Conservation (phyloP, 345 rosid genomes). For the Salix dunnii region DNA sequence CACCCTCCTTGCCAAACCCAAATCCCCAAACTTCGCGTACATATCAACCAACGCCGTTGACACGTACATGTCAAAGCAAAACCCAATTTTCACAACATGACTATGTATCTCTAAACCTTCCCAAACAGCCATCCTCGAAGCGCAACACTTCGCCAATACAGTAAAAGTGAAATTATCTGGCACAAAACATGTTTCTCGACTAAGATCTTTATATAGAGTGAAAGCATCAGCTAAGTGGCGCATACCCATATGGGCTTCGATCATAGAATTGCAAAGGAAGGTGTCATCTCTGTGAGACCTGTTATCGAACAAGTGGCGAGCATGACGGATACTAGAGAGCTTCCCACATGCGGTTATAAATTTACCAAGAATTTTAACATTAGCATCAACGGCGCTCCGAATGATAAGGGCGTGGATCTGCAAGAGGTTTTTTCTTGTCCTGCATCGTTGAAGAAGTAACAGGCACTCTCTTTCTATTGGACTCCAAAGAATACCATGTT, state of each 20-base stretch:
- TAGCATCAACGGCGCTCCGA: constrained; percentile 49
- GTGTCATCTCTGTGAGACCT: constrained; percentile 50
- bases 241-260: constrained; percentile 46
- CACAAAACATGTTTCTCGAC: constrained; percentile 37
- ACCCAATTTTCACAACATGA: constrained; percentile 50
- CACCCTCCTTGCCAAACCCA: constrained; percentile 41
- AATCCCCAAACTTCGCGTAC: constrained; percentile 55
- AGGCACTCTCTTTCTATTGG: constrained; percentile 53
- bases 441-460: constrained; percentile 42
- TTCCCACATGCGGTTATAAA: constrained; percentile 35
- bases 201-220: constrained; percentile 46
- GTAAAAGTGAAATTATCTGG: constrained; percentile 65
- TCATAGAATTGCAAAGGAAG: constrained; percentile 66
- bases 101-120: constrained; percentile 57
- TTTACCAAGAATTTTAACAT: constrained; percentile 56
- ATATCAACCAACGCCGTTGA: constrained; percentile 63
- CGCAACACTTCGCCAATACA: constrained; percentile 50
- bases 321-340: constrained; percentile 36
- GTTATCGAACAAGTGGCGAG: constrained; percentile 53
- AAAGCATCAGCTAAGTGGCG: constrained; percentile 43
- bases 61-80: constrained; percentile 55
- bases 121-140: constrained; percentile 31
- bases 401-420: constrained; percentile 70
- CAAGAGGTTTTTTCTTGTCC: constrained; percentile 32
- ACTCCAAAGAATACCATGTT: constrained; percentile 32